Conservation (phyloP, 257 asterid species). For the Cordia subcordata region DNA sequence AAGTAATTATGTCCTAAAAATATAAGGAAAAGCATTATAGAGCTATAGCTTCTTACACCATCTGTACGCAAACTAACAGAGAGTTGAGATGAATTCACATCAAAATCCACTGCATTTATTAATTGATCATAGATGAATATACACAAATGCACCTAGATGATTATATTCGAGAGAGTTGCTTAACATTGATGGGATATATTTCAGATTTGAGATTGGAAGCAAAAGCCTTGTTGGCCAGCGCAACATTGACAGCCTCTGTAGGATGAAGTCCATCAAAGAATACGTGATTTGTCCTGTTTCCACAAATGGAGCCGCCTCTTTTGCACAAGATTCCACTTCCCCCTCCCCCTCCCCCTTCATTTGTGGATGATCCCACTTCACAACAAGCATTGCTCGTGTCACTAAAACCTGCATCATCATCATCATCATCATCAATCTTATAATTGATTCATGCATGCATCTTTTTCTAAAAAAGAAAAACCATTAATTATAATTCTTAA, state of each 20-base stretch:
- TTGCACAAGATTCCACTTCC: conserved; percentile 56
- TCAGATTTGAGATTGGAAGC: conserved; percentile 30
- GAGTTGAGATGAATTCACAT: no score
- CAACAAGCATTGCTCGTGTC: conserved; percentile 48
- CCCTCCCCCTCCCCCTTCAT: conserved; percentile 48
- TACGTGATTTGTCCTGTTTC: conserved; percentile 34
- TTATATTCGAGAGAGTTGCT: conserved; percentile 31
- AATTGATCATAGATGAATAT: background rate
- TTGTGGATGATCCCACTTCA: conserved; percentile 25
- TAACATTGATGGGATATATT: conserved; percentile 59
- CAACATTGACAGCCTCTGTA: conserved; percentile 57
- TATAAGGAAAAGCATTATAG: no score
- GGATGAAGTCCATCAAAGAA: conserved; percentile 76
- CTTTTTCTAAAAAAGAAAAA: no score
- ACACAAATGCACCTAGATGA: no score
- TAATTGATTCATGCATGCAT: no score
- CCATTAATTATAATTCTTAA: no score
- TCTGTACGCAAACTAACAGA: no score
- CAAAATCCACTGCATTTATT: no score
- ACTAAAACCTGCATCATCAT: conserved; percentile 36
- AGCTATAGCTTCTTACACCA: no score
- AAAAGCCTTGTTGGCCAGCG: conserved; percentile 56
- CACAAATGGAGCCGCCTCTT: conserved; percentile 46
- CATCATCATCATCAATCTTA: no score
- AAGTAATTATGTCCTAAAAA: no score